phyloP scores from a whole-genome alignment of 306 rosid genomes.

The Lathyrus oleraceus region DNA sequence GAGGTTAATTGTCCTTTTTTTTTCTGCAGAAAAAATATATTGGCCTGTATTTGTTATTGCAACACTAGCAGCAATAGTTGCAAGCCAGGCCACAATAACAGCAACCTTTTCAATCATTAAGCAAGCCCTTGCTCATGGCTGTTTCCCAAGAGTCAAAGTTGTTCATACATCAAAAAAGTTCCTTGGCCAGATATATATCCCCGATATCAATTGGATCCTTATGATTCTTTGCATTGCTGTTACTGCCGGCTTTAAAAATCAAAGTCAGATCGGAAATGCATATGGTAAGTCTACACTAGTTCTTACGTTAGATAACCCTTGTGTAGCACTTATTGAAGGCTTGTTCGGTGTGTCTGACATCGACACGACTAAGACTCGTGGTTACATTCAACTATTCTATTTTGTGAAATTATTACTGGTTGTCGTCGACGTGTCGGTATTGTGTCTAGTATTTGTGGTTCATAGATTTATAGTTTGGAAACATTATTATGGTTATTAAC shows the following conservation, averaged over 20 bases:
- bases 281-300: slow-evolving; percentile 52
- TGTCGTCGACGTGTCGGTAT: too few relatives aligned
- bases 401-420: too few relatives aligned
- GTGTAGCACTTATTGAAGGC: too few relatives aligned
- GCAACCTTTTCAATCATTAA: slow-evolving; percentile 88
- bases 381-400: too few relatives aligned
- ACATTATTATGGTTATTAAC: slow-evolving; percentile 5
- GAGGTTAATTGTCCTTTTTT: slow-evolving; percentile 37
- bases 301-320: too few relatives aligned
- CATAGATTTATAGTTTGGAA: too few relatives aligned
- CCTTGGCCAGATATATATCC: slow-evolving; percentile 81
- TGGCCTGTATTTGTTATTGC: slow-evolving; percentile 94
- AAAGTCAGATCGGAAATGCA: slow-evolving; percentile 92
- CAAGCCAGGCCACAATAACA: slow-evolving; percentile 88
- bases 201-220: slow-evolving; percentile 92
- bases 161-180: slow-evolving; percentile 84
- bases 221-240: slow-evolving; percentile 92
- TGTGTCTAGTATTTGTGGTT: too few relatives aligned
- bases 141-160: slow-evolving; percentile 96
- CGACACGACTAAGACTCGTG: too few relatives aligned
- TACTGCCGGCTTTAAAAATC: slow-evolving; percentile 84
- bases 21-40: slow-evolving; percentile 57
- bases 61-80: slow-evolving; percentile 89
- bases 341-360: too few relatives aligned
- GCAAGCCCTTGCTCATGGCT: slow-evolving; percentile 96